These are phyloP conservation scores for Candida palmyrensis DNA, from an alignment of 805 yeast species.

Conservation along the genomic window DNA sequence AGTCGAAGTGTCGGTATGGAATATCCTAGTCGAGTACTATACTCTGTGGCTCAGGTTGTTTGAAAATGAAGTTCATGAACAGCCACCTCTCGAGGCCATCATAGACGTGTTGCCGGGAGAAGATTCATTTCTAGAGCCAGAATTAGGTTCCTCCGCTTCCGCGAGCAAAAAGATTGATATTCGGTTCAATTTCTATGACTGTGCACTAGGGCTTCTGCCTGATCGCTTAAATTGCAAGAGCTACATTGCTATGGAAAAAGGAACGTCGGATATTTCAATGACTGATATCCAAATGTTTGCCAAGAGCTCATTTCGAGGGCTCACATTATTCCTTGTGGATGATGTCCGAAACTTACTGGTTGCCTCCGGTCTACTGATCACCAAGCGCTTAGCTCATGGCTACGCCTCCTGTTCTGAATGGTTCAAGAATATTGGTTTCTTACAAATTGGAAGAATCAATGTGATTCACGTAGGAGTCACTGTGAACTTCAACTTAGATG, in stretches of 20 bases:
- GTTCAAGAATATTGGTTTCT: slow-evolving; percentile 46
- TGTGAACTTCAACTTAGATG: slow-evolving; percentile 18
- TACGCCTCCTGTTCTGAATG: slow-evolving; percentile 30
- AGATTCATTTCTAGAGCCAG: background rate
- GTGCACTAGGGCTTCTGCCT: slow-evolving; percentile 61
- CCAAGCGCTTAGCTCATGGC: slow-evolving; percentile 2
- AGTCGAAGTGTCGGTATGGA: slow-evolving; percentile 41
- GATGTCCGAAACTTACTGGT: slow-evolving; percentile 29
- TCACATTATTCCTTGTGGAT: slow-evolving; percentile 58
- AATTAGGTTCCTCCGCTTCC: background rate
- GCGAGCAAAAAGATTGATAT: slow-evolving; percentile 15
- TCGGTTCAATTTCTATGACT: slow-evolving; percentile 41
- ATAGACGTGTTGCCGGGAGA: background rate
- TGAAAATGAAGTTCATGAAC: slow-evolving; percentile 15
- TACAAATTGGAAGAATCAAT: slow-evolving; percentile 44
- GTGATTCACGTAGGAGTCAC: slow-evolving; percentile 32
- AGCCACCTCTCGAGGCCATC: slow-evolving; percentile 4
- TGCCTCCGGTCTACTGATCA: background rate
- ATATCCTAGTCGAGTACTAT: slow-evolving; percentile 50
- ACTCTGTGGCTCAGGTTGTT: slow-evolving; percentile 53
- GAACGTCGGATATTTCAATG: slow-evolving; percentile 45
- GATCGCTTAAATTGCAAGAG: slow-evolving; percentile 53
- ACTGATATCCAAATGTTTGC: slow-evolving; percentile 25
- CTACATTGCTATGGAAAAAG: slow-evolving; percentile 46
- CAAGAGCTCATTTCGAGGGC: slow-evolving; percentile 45